Evolutionary conservation across 257 asterid genomes (phyloP).

Genomic region (Solanum dulcamara): DNA sequence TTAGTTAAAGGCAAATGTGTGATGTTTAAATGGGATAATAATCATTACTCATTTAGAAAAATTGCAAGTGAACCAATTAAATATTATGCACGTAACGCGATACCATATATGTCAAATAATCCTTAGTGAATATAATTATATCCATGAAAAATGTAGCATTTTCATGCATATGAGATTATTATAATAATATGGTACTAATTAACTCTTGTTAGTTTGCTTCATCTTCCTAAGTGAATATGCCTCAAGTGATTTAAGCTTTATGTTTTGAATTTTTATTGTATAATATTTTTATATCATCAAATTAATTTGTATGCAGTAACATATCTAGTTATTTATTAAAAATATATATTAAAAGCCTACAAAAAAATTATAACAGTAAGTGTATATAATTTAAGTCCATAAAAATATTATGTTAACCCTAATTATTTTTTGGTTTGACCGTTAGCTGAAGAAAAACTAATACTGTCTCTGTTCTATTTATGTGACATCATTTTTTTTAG

Average conservation of each 20-base stretch:
- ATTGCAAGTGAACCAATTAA: not conserved
- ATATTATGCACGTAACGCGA: not conserved
- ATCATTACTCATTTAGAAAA: not conserved
- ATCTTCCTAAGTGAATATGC: not conserved
- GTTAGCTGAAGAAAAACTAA: not conserved
- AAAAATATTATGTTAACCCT: not conserved
- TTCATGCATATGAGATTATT: not conserved
- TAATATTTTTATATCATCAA: not conserved
- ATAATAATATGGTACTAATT: not conserved
- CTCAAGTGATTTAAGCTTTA: not conserved
- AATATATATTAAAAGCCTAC: no score
- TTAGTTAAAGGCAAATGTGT: not conserved
- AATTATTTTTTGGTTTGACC: not conserved
- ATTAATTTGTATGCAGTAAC: not conserved
- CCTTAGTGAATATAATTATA: not conserved
- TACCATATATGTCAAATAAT: not conserved
- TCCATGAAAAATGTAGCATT: not conserved
- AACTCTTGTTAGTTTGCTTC: not conserved
- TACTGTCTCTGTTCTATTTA: no score
- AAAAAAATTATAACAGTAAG: not conserved
- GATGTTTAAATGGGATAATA: not conserved
- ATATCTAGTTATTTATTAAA: no score
- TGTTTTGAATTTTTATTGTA: not conserved
- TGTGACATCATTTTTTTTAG: no score
- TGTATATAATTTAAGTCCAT: not conserved